A percentile compares a stretch with the other conserved stretches of the same genome.
Evolutionary conservation across 345 rosid species (phyloP).

Genomic region (Bretschneidera sinensis): DNA sequence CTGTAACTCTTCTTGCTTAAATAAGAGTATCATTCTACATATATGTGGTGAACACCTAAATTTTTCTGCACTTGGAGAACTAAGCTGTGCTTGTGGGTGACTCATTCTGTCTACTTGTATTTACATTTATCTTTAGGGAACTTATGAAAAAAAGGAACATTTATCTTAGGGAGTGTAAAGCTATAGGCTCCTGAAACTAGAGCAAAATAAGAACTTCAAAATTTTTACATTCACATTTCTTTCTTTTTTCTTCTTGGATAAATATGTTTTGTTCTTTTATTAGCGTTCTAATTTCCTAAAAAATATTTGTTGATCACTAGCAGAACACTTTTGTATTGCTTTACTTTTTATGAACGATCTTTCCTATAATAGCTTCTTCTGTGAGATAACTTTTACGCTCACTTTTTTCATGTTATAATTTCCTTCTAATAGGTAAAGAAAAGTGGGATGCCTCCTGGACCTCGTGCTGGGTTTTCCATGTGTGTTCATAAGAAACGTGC

Average conservation of each 20-base stretch:
- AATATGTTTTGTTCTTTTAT: too few relatives aligned
- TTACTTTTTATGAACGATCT: not conserved
- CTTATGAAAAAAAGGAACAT: too few relatives aligned
- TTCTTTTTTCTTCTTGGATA: too few relatives aligned
- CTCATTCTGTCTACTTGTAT: not conserved
- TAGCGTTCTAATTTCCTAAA: not conserved
- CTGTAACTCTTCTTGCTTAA: not conserved
- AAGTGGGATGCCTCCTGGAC: slow-evolving; percentile 95
- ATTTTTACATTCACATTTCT: too few relatives aligned
- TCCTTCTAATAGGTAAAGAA: slow-evolving; percentile 64
- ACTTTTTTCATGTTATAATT: not conserved
- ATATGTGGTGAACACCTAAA: not conserved
- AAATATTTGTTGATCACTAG: not conserved
- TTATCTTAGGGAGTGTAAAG: not conserved
- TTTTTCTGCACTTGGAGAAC: not conserved
- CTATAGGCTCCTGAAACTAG: not conserved
- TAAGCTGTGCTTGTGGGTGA: not conserved
- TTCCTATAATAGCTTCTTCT: not conserved
- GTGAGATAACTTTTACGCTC: slow-evolving; percentile 2
- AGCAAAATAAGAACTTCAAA: not conserved
- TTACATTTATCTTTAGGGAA: too few relatives aligned
- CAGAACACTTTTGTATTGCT: not conserved
- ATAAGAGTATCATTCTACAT: too few relatives aligned
- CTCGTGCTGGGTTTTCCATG: slow-evolving; percentile 90
- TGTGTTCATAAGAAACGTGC: slow-evolving; percentile 97